These are phyloP conservation scores for Xenoacremonium recifei DNA, from an alignment of 2,329 filamentous ascomycete genomes.

Conservation along the genomic window DNA sequence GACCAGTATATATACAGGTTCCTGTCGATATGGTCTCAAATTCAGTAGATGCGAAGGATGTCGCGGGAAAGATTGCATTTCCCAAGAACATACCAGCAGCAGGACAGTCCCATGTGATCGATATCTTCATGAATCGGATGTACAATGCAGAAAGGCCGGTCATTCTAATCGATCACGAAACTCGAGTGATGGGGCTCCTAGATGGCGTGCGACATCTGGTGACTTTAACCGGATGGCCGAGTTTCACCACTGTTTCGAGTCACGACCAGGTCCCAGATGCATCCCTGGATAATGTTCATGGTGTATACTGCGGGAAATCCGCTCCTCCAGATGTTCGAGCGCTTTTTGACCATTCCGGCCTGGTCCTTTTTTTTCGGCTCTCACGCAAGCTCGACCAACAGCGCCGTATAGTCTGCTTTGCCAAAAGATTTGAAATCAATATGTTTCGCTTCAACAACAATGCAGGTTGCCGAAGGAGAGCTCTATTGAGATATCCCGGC, in stretches of 20 bases:
- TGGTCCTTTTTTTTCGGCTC: conserved; percentile 47
- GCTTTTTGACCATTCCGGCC: conserved; percentile 40
- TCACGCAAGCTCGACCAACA: conserved; percentile 47
- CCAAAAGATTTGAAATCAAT: conserved; percentile 31
- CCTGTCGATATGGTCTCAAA: conserved; percentile 50
- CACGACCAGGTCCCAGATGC: conserved; percentile 53
- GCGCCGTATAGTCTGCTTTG: conserved; percentile 35
- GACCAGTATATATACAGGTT: conserved; percentile 56
- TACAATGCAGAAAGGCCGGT: conserved; percentile 45
- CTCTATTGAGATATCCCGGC: conserved; percentile 29
- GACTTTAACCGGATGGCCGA: conserved; percentile 44
- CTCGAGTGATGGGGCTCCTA: conserved; percentile 38
- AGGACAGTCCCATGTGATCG: conserved; percentile 28
- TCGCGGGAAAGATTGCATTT: conserved; percentile 18
- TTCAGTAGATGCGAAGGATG: conserved; percentile 27
- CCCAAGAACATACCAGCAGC: conserved; percentile 9
- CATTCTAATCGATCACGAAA: conserved; percentile 53
- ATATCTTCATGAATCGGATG: conserved; percentile 39
- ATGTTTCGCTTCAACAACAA: conserved; percentile 33
- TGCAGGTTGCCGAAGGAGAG: conserved; percentile 30
- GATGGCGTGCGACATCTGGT: conserved; percentile 42
- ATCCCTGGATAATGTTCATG: conserved; percentile 43
- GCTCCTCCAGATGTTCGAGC: conserved; percentile 32
- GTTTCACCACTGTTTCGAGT: conserved; percentile 45
- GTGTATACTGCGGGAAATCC: conserved; percentile 44